Conservation (phyloP, 108 stramenopile genomes). For the Aureococcus anophagefferens region DNA sequence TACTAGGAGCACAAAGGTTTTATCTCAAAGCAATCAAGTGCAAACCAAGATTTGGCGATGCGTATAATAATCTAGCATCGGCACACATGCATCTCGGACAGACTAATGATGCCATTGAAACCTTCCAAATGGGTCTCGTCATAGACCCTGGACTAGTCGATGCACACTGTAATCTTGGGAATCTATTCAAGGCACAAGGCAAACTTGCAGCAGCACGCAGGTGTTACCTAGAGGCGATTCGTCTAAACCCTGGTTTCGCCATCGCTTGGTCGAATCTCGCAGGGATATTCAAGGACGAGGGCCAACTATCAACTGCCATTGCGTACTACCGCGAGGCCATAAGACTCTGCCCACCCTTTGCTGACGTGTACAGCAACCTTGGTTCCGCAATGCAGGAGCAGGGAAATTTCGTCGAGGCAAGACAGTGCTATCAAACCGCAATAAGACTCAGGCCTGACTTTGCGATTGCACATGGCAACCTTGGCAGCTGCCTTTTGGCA, state of each 20-base stretch:
- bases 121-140: constrained; percentile 48
- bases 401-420: constrained; percentile 36
- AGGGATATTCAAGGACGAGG: constrained; percentile 49
- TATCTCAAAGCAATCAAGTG: constrained; percentile 43
- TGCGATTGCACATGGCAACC: constrained; percentile 55
- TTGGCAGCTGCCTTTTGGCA: constrained; percentile 52
- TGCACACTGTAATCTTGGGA: constrained; percentile 53
- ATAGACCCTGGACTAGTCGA: constrained; percentile 44
- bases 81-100: constrained; percentile 51
- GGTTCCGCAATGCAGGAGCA: constrained; percentile 50
- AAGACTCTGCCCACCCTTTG: constrained; percentile 42
- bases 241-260: constrained; percentile 37
- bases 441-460: constrained; percentile 50
- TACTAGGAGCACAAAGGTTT: too few relatives aligned
- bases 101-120: constrained; percentile 41
- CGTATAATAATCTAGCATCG: constrained; percentile 56
- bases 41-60: constrained; percentile 52
- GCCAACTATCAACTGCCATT: constrained; percentile 43
- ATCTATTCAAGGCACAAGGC: constrained; percentile 47
- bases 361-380: constrained; percentile 51
- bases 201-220: constrained; percentile 36
- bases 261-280: constrained; percentile 57
- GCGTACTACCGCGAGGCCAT: constrained; percentile 53
- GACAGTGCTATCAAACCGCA: constrained; percentile 40
- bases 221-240: constrained; percentile 53